These are phyloP conservation scores for Pseudonectria buxi DNA, from an alignment of 2,329 filamentous ascomycete genomes.

Conservation along the genomic window DNA sequence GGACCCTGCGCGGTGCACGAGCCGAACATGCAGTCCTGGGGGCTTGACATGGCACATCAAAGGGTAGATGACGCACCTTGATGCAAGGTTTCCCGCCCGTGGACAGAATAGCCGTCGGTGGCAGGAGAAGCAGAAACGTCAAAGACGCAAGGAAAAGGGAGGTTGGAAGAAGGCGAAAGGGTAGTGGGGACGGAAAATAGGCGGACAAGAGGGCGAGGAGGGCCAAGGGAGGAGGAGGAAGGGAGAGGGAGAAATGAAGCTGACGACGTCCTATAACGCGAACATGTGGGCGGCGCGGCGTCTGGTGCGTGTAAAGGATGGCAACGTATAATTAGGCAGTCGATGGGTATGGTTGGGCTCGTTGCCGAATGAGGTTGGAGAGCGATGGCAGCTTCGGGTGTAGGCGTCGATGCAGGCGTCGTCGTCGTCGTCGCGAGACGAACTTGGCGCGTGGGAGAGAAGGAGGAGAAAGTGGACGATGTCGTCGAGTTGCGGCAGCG, in stretches of 20 bases:
- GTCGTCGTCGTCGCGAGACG: background rate
- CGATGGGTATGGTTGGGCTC: conserved; percentile 3
- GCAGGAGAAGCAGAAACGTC: conserved; percentile 1
- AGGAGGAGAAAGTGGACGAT: background rate
- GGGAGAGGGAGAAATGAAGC: conserved; percentile 13
- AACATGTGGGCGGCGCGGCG: conserved; percentile 22
- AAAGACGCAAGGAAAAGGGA: background rate
- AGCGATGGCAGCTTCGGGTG: no score
- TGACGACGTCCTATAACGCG: conserved; percentile 30
- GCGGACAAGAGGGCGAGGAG: conserved; percentile 6
- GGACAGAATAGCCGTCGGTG: background rate
- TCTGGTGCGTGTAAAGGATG: conserved; percentile 4
- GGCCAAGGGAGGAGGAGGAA: conserved; percentile 7
- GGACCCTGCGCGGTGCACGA: no score
- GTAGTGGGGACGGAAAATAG: conserved; percentile 5
- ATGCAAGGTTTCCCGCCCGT: conserved; percentile 5
- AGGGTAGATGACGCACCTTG: conserved; percentile 14
- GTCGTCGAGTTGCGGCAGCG: background rate
- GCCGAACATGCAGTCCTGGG: no score
- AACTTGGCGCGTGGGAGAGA: background rate
- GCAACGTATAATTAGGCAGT: conserved; percentile 7
- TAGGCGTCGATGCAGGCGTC: no score
- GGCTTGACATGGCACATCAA: background rate
- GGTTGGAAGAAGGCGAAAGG: conserved; percentile 5
- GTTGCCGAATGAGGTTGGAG: no score